phyloP scores from a whole-genome alignment of 129 eudicot genomes.

The Escallonia herrerae region DNA sequence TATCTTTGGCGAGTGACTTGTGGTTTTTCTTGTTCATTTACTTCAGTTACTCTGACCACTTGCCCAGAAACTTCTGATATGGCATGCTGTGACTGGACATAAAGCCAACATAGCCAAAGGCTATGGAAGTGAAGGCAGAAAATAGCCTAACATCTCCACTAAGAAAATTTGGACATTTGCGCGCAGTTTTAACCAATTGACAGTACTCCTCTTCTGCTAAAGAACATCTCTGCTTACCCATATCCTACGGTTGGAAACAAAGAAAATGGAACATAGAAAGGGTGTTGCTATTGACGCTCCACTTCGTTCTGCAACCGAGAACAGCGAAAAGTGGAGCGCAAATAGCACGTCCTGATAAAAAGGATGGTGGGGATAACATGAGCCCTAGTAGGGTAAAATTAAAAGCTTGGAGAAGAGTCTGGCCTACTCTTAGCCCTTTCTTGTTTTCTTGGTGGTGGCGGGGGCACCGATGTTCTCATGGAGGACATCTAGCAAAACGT shows the following conservation, averaged over 20 bases:
- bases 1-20: slow-evolving; percentile 1
- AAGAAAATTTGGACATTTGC: slow-evolving; percentile 12
- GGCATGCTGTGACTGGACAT: slow-evolving; percentile 18
- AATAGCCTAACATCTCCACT: slow-evolving; percentile 12
- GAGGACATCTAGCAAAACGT: slow-evolving; percentile 65
- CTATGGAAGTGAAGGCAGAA: slow-evolving; percentile 1
- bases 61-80: slow-evolving; percentile 1
- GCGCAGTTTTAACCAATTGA: slow-evolving; percentile 6
- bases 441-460: slow-evolving; percentile 22
- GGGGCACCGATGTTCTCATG: slow-evolving; percentile 18
- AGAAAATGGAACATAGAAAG: slow-evolving; percentile 4
- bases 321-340: slow-evolving; percentile 24
- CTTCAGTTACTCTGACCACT: slow-evolving; percentile 1
- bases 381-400: neutral
- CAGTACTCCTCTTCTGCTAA: slow-evolving; percentile 20
- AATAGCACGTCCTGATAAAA: slow-evolving; percentile 26
- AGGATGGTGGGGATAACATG: neutral
- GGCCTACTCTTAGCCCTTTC: slow-evolving; percentile 21
- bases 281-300: slow-evolving; percentile 36
- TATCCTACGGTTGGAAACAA: neutral
- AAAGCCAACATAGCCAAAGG: neutral
- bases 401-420: neutral
- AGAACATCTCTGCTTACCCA: slow-evolving; percentile 1
- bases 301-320: neutral
- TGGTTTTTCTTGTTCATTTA: slow-evolving; percentile 5